These are phyloP conservation scores for Penicillium sp. DNA, from an alignment of 2,329 filamentous ascomycete genomes.

Conservation along the genomic window DNA sequence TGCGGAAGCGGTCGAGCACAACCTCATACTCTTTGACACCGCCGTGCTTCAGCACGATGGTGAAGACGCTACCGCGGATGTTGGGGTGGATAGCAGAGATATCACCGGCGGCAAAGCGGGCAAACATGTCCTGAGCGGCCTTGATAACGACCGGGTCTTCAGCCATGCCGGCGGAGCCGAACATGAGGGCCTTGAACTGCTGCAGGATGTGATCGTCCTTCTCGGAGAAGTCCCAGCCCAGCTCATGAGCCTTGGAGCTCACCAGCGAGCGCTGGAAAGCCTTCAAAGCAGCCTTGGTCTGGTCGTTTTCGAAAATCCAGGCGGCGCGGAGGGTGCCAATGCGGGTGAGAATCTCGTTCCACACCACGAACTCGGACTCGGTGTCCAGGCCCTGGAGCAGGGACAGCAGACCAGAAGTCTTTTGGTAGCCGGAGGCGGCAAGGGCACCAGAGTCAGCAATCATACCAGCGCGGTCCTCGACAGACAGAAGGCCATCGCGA, in stretches of 20 bases:
- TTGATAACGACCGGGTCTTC: slow-evolving; percentile 74
- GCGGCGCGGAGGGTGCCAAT: slow-evolving; percentile 73
- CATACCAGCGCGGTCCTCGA: slow-evolving; percentile 92
- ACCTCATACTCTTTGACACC: slow-evolving; percentile 80
- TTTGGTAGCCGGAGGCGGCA: slow-evolving; percentile 85
- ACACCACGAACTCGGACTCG: slow-evolving; percentile 87
- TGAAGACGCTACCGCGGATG: slow-evolving; percentile 79
- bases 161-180: slow-evolving; percentile 72
- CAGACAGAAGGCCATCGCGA: slow-evolving; percentile 70
- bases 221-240: slow-evolving; percentile 84
- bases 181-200: slow-evolving; percentile 90
- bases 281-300: slow-evolving; percentile 67
- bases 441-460: slow-evolving; percentile 87
- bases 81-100: slow-evolving; percentile 82
- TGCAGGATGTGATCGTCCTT: slow-evolving; percentile 83
- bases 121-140: slow-evolving; percentile 85
- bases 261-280: slow-evolving; percentile 75
- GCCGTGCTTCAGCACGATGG: slow-evolving; percentile 76
- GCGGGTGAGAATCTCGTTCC: slow-evolving; percentile 82
- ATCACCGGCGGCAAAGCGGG: slow-evolving; percentile 75
- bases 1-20: slow-evolving; percentile 68
- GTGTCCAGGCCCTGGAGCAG: slow-evolving; percentile 75
- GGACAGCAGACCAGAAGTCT: slow-evolving; percentile 81
- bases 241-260: slow-evolving; percentile 71
- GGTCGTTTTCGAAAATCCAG: slow-evolving; percentile 81